Percentiles rank a stretch among this genome's conserved stretches.
These are phyloP conservation scores for Penicillium macrosclerotiorum DNA, from an alignment of 495 filamentous ascomycete species.

Conservation along the genomic window DNA sequence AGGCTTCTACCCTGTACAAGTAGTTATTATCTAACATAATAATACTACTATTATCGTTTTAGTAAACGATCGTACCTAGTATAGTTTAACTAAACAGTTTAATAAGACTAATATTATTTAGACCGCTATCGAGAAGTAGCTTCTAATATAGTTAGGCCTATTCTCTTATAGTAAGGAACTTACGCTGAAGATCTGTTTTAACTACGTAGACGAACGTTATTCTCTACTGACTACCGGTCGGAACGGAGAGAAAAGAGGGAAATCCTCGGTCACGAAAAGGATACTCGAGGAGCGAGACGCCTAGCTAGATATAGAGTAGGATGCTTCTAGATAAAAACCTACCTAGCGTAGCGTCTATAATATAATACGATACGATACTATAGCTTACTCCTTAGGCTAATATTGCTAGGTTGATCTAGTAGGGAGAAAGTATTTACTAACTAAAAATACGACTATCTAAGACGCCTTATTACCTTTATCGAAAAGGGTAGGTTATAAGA, in stretches of 20 bases:
- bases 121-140: slow-evolving; percentile 19
- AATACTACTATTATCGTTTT: slow-evolving; percentile 10
- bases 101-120: slow-evolving; percentile 13
- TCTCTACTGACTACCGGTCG: neutral
- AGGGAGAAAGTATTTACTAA: no score
- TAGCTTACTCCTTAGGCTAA: no score
- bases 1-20: no score
- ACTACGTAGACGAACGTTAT: slow-evolving; percentile 12
- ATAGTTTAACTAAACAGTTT: slow-evolving; percentile 18
- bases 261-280: neutral
- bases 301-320: slow-evolving; percentile 24
- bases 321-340: no score
- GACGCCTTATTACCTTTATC: no score
- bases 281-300: slow-evolving; percentile 18
- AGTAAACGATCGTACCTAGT: slow-evolving; percentile 10
- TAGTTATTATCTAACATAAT: no score
- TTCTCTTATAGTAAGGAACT: slow-evolving; percentile 14
- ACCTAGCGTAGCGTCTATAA: no score
- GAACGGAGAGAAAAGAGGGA: slow-evolving; percentile 15
- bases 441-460: no score
- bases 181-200: slow-evolving; percentile 14
- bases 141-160: slow-evolving; percentile 11
- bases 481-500: no score
- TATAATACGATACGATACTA: no score
- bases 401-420: no score